phyloP scores from a whole-genome alignment of 768 basidiomycete genomes.

The Termitomyces sp. region DNA sequence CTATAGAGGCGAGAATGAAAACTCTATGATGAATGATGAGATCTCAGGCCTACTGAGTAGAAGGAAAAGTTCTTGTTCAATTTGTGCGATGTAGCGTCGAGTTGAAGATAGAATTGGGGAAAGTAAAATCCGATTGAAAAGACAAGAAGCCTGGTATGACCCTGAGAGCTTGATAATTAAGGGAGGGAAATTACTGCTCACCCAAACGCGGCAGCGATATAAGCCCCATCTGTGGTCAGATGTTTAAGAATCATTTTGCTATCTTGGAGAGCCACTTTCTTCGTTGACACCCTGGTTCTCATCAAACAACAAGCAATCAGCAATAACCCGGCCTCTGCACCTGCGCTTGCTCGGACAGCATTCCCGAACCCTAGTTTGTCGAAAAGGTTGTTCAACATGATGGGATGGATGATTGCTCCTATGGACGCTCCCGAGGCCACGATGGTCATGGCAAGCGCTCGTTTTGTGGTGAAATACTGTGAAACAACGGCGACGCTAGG shows the following conservation, averaged over 20 bases:
- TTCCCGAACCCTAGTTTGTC: constrained; percentile 37
- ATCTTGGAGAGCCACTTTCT: constrained; percentile 10
- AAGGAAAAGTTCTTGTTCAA: constrained; percentile 25
- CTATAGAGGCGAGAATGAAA: neutral
- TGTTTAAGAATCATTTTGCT: constrained; percentile 7
- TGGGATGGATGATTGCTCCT: constrained; percentile 43
- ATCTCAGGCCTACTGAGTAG: constrained; percentile 19
- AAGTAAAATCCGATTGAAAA: constrained; percentile 24
- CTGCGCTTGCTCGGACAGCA: constrained; percentile 39
- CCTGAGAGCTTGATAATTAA: neutral
- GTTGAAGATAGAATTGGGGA: constrained; percentile 39
- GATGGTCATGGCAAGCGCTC: constrained; percentile 44
- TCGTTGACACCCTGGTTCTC: constrained; percentile 28
- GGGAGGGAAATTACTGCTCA: neutral
- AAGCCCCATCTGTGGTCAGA: constrained; percentile 14
- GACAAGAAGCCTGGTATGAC: neutral
- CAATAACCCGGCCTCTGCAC: constrained; percentile 33
- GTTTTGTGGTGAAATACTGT: constrained; percentile 41
- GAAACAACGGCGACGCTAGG: constrained; percentile 41
- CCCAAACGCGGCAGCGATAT: constrained; percentile 13
- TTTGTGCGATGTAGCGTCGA: constrained; percentile 29
- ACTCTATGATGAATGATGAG: neutral
- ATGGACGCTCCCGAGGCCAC: constrained; percentile 41
- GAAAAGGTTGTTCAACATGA: constrained; percentile 41
- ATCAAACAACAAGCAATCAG: constrained; percentile 36